Evolutionary conservation across 1,284 basidiomycete genomes (phyloP), one percentile per base, ranked within the genome.

Genomic region (Sanghuangporus sanghuang): DNA sequence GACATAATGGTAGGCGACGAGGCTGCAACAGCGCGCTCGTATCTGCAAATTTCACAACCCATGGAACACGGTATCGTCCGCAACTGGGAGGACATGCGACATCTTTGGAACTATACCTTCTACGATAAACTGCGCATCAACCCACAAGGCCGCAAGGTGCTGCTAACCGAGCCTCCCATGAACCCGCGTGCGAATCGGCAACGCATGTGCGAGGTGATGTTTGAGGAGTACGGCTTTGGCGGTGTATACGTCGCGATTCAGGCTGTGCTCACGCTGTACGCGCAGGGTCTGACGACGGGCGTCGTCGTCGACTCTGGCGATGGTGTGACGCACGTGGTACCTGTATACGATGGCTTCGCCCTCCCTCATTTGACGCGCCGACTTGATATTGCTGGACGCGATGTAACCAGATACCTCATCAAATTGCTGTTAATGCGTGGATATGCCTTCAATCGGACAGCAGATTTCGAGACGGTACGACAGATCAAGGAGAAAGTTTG

Each of bases 101-200:
- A 95, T 71, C 82, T 99, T 12, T 99, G 96, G 97, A 89, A 99
- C 78, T 98, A 99, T 75, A 99, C 96, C 1, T 99, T 99, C 75
- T 83, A 94, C 73, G 93, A 98, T 78, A 99, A 99, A 79, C 85
- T 99, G 65, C 84, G 86, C 69, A 83, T 98, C 69, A 90, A 98
- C 73, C 89, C 96, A 27, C 81, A 81, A 54, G 97, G 95, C 1
- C 83, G 87, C 69, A 99, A 98, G 79, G 85, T 99, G 54, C 78
- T 99, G 64, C 83, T 99, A 69, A 99, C 97, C 0, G 97, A 99
- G 76, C 97, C 97, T n/a, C 97, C 96, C 49, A 98, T 99, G 96
- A 99, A 99, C 78, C 97, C 97, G 3, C 94, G 90, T 73, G 87
- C 78, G 68, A 99, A 99, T 77, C 79, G 97, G 70, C 89, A 96